Evolutionary conservation across 2,329 filamentous ascomycete species (phyloP).

Genomic region (Dactylellina haptotyla): DNA sequence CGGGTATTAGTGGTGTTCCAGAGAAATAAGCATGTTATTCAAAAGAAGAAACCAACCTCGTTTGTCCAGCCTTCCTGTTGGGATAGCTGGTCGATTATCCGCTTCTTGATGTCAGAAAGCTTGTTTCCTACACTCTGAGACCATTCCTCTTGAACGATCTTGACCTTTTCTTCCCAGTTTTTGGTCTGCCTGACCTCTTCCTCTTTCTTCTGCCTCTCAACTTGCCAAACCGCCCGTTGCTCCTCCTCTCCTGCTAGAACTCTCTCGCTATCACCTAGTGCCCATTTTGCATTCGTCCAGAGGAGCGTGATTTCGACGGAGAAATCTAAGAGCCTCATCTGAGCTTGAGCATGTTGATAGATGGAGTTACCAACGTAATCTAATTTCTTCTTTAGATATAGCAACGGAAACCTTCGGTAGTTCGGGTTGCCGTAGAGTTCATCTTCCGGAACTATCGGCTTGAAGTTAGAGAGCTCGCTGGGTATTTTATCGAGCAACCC

Average conservation of each 20-base stretch:
- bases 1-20: conserved; percentile 29
- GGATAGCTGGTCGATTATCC: conserved; percentile 46
- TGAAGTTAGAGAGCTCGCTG: conserved; percentile 62
- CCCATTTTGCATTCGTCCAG: conserved; percentile 52
- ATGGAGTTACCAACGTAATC: conserved; percentile 90
- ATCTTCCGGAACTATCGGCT: conserved; percentile 72
- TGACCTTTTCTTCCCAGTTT: conserved; percentile 54
- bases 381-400: conserved; percentile 88
- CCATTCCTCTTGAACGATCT: conserved; percentile 53
- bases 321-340: conserved; percentile 51
- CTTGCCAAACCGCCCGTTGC: conserved; percentile 43
- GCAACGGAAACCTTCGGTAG: conserved; percentile 82
- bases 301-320: conserved; percentile 51
- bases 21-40: not conserved
- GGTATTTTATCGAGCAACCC: conserved; percentile 84
- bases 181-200: conserved; percentile 53
- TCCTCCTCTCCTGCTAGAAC: conserved; percentile 47
- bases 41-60: conserved; percentile 40
- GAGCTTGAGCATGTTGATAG: conserved; percentile 70
- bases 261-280: conserved; percentile 43
- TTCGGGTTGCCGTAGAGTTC: conserved; percentile 88
- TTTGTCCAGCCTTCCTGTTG: conserved; percentile 52
- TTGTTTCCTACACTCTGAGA: conserved; percentile 53
- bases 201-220: conserved; percentile 52
- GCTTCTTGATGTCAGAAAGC: conserved; percentile 51